Evolutionary conservation across 371 early-diverging fungal species (phyloP), one percentile per base, ranked within the genome.

Genomic region (Syncephalastrum sp.): DNA sequence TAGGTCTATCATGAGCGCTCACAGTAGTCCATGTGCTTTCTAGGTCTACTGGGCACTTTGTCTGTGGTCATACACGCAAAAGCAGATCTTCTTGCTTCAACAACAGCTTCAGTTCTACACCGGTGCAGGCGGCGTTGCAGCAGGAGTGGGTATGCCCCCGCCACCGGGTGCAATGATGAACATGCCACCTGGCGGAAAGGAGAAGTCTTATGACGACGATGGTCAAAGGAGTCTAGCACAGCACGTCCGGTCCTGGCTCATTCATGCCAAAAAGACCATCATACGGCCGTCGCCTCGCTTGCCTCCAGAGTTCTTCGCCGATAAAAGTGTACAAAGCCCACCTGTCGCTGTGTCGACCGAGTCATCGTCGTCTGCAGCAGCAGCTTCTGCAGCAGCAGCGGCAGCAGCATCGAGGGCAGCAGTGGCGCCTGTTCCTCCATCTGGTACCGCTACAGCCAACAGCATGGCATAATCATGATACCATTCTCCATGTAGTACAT

Each of bases 171-270:
- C 57, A 14, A 61, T 63, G 59, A 64, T 55, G 59, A 65, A 61
- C 33, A 53, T 68, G 21, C 47, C 41, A 15, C 57, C 59, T 29
- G 21, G 44, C 2, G 51, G 24, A 8, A 21, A 43, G 21, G 25
- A 44, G 0, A 25, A 8, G 12, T n/a, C 42, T 7, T n/a, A 17
- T 16, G 33, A 48, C 1, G 62, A 67, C 16, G 59, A 64, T 19
- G 60, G 55, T 10, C 65, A 64, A 49, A 56, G 54, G n/a, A 71
- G 65, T 45, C 29, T 67, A 14, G 68, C 72, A 14, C 63, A 71
- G 46, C 47, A 23, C 42, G 56, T 16, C 0, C 17, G 42, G 44
- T 5, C 38, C 38, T 33, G 38, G 38, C 38, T 33, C 38, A 12
- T 33, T 33, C 38, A 10, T 33, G 38, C 38, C 38, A 33, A 33